Conservation (phyloP, 345 rosid species). For the Ceriops zippeliana region DNA sequence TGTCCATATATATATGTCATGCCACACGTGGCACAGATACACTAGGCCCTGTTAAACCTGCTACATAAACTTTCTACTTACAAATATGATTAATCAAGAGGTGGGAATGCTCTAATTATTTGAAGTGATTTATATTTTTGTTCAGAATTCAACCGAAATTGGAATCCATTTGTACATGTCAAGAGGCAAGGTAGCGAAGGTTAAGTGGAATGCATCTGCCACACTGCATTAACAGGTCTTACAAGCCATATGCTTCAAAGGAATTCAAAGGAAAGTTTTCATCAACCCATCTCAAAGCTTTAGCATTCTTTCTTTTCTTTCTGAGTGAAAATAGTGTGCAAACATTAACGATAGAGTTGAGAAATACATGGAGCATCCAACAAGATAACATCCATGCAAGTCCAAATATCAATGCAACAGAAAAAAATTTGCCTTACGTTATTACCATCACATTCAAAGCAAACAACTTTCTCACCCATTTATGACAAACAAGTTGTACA, state of each 20-base stretch:
- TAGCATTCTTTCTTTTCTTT: no score
- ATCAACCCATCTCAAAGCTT: no score
- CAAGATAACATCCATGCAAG: neutral
- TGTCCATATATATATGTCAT: constrained; percentile 83
- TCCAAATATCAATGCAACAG: neutral
- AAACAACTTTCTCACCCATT: constrained; percentile 81
- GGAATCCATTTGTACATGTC: neutral
- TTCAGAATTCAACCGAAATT: no score
- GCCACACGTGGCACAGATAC: constrained; percentile 72
- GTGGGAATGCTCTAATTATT: neutral
- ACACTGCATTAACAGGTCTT: neutral
- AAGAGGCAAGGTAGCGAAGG: neutral
- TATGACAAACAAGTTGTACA: constrained; percentile 64
- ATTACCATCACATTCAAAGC: constrained; percentile 67
- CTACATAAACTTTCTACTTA: neutral
- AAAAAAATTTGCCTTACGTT: neutral
- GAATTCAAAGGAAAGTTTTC: no score
- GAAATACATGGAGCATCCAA: no score
- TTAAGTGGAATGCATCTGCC: neutral
- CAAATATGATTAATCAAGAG: neutral
- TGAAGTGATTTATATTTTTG: no score
- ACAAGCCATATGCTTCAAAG: neutral
- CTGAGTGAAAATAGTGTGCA: no score
- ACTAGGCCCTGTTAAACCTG: constrained; percentile 81
- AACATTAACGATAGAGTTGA: no score